phyloP scores from a whole-genome alignment of 345 rosid species.

The Physaria fendleri region DNA sequence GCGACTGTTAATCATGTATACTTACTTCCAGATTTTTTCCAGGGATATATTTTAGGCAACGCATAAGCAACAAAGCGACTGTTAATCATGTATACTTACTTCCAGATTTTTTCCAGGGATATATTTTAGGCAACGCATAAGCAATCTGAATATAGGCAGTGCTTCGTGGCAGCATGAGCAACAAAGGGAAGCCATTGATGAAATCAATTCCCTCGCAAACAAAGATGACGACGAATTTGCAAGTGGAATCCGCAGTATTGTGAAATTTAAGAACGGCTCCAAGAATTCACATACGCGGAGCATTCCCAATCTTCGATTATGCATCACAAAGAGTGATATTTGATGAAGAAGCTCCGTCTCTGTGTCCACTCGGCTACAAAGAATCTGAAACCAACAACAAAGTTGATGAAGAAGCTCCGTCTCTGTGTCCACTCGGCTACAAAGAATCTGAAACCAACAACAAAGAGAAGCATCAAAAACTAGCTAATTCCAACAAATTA shows the following conservation, averaged over 20 bases:
- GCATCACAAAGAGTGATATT: conserved; percentile 55
- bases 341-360: conserved; percentile 62
- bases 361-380: conserved; percentile 48
- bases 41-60: conserved; percentile 49
- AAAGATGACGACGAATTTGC: conserved; percentile 34
- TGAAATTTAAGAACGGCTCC: conserved; percentile 58
- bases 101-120: conserved; percentile 40
- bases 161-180: conserved; percentile 58
- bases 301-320: conserved; percentile 44
- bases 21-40: conserved; percentile 47
- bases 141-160: conserved; percentile 52
- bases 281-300: conserved; percentile 65
- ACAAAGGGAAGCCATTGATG: conserved; percentile 69
- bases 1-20: not conserved
- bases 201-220: conserved; percentile 53
- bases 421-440: conserved; percentile 52
- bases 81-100: conserved; percentile 40
- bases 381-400: conserved; percentile 49
- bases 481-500: not conserved
- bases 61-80: conserved; percentile 47
- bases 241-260: conserved; percentile 45
- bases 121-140: conserved; percentile 48
- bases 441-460: conserved; percentile 56
- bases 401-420: too few species aligned
- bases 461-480: not conserved